Conservation (phyloP, 2,329 filamentous ascomycete species). For the Orbilia ellipsospora region DNA sequence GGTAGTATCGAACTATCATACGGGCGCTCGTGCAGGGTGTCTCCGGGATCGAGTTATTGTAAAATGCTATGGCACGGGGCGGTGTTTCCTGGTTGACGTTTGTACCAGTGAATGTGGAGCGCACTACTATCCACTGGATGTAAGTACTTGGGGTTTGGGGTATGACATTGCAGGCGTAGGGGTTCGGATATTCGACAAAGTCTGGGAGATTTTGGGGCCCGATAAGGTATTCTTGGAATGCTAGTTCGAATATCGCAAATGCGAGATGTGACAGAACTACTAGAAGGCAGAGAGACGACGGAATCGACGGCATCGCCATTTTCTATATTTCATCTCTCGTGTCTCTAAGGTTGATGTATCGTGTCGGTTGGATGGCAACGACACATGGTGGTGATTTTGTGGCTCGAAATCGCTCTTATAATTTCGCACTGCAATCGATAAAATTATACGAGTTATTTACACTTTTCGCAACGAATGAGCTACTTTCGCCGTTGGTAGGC, state of each 20-base stretch:
- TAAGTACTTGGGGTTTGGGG: constrained; percentile 4
- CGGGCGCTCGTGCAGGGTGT: neutral
- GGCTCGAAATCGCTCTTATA: neutral
- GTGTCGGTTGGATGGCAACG: neutral
- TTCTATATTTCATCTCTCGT: neutral
- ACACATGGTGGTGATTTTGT: neutral
- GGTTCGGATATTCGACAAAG: constrained; percentile 12
- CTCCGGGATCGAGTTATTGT: neutral
- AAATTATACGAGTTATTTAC: no score
- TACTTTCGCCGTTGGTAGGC: no score
- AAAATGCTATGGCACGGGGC: constrained; percentile 3
- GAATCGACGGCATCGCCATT: neutral
- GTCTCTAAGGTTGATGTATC: neutral
- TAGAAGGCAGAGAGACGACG: neutral
- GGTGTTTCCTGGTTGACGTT: neutral
- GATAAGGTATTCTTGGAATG: constrained; percentile 5
- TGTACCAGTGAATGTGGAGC: neutral
- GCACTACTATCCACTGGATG: constrained; percentile 5
- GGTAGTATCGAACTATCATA: neutral
- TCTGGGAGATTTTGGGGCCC: neutral
- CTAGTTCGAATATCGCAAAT: constrained; percentile 16
- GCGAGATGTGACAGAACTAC: constrained; percentile 5
- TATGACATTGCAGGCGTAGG: constrained; percentile 11
- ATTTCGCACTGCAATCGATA: no score
- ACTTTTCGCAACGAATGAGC: no score